Evolutionary conservation across 306 rosid species (phyloP).

Genomic region (Arachis stenosperma): DNA sequence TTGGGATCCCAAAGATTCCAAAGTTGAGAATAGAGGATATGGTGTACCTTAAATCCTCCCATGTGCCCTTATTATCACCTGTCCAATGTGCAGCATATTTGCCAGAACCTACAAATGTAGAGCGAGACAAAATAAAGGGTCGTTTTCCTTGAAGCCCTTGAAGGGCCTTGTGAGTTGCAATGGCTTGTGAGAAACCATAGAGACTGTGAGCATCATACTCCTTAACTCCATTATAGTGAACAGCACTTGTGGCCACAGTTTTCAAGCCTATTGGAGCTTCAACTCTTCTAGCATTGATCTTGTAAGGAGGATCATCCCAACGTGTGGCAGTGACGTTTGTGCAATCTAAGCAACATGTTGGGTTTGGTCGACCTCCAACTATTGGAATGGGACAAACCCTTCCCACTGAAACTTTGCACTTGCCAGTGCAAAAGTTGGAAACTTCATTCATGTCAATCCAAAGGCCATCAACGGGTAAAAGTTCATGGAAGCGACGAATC

Average conservation of each 20-base stretch:
- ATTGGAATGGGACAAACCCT: slow-evolving; percentile 52
- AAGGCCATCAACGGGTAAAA: slow-evolving; percentile 88
- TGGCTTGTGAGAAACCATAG: slow-evolving; percentile 76
- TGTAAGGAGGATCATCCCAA: slow-evolving; percentile 97
- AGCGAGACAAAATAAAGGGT: slow-evolving; percentile 81
- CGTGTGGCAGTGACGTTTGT: slow-evolving; percentile 71
- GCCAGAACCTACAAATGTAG: slow-evolving; percentile 87
- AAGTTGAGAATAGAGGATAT: slow-evolving; percentile 85
- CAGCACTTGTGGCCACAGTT: slow-evolving; percentile 92
- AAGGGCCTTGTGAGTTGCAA: slow-evolving; percentile 89
- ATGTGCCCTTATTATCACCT: slow-evolving; percentile 86
- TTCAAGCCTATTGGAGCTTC: slow-evolving; percentile 75
- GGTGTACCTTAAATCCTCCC: slow-evolving; percentile 82
- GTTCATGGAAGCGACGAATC: slow-evolving; percentile 86
- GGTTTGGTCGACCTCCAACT: slow-evolving; percentile 58
- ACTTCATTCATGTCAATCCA: slow-evolving; percentile 98
- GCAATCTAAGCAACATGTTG: slow-evolving; percentile 87
- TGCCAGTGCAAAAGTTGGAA: slow-evolving; percentile 87
- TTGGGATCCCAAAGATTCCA: slow-evolving; percentile 93
- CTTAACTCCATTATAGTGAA: slow-evolving; percentile 80
- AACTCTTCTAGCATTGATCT: slow-evolving; percentile 80
- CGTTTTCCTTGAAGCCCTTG: slow-evolving; percentile 80
- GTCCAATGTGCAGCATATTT: slow-evolving; percentile 97
- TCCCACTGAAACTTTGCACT: slow-evolving; percentile 69
- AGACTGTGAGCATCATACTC: slow-evolving; percentile 94